Evolutionary conservation across 208 protist species (phyloP).

Genomic region (Wallacemonas sp.): DNA sequence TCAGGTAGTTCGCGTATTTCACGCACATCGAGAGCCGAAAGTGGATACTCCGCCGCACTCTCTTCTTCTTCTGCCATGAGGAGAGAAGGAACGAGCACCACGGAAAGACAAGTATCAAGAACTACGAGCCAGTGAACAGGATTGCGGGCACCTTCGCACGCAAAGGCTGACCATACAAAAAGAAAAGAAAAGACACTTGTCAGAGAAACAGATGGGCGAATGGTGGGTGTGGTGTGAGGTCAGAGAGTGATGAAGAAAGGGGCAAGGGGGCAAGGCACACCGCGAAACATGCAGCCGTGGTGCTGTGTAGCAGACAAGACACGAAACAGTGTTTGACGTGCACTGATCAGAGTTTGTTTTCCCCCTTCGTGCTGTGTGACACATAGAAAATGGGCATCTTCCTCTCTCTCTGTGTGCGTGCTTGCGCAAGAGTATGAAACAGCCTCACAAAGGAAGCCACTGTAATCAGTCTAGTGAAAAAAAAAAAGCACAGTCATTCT

Average conservation of each 20-base stretch:
- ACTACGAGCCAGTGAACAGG: too few species aligned
- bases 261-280: background rate
- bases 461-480: too few species aligned
- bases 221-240: background rate
- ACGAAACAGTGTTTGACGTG: too few species aligned
- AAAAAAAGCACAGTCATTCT: conserved; percentile 21
- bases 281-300: background rate
- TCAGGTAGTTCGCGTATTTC: conserved; percentile 47
- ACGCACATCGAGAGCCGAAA: conserved; percentile 49
- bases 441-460: too few species aligned
- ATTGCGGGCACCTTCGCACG: too few species aligned
- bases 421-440: too few species aligned
- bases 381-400: too few species aligned
- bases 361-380: background rate
- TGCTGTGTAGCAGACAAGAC: background rate
- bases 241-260: background rate
- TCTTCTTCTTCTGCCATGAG: conserved; percentile 19
- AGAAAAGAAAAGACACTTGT: conserved; percentile 12
- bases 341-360: too few species aligned
- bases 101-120: too few species aligned
- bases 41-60: conserved; percentile 46
- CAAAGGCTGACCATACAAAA: conserved; percentile 8
- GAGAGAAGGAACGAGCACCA: too few species aligned
- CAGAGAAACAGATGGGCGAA: background rate
- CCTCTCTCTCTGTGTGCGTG: too few species aligned